These are phyloP conservation scores for Puya raimondii DNA, from an alignment of 176 grass and related monocot genomes.

Conservation along the genomic window DNA sequence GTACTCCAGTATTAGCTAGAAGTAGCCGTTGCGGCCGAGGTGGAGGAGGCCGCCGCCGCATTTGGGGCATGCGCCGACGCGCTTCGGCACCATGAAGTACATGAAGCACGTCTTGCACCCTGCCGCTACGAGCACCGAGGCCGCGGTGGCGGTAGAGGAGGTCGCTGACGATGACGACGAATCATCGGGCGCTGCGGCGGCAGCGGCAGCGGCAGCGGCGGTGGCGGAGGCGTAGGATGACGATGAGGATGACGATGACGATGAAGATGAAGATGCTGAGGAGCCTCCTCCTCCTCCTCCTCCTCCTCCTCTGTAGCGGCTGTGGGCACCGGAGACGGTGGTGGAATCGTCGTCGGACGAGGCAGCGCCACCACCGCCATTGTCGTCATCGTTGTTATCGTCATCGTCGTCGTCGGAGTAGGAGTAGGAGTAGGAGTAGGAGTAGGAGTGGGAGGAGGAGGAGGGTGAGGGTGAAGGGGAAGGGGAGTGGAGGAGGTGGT, in stretches of 20 bases:
- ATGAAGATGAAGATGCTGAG: conserved; percentile 55
- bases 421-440: conserved; percentile 18
- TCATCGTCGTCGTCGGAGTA: conserved; percentile 8
- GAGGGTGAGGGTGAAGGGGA: conserved; percentile 21
- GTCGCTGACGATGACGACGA: too few species aligned
- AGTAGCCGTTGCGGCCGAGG: conserved; percentile 46
- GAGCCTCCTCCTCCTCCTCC: conserved; percentile 1
- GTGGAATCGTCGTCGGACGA: conserved; percentile 6
- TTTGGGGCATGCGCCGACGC: conserved; percentile 55
- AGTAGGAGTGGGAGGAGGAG: conserved; percentile 38
- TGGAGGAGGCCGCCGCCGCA: conserved; percentile 70
- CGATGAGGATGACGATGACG: conserved; percentile 41
- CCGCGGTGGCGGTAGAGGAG: neutral
- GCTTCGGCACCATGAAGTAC: conserved; percentile 97
- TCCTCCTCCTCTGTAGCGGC: too few species aligned
- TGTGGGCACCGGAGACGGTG: neutral
- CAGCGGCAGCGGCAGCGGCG: neutral
- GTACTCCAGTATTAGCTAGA: neutral
- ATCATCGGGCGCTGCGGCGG: neutral
- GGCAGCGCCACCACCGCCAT: neutral
- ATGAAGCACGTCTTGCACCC: conserved; percentile 87
- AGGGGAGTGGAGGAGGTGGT: conserved; percentile 24
- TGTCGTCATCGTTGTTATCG: conserved; percentile 12
- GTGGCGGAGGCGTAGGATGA: conserved; percentile 18
- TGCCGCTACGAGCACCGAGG: conserved; percentile 52